Base-by-base conservation (phyloP, 1,139 yeast species). In the Neolecta irregularis region DNA sequence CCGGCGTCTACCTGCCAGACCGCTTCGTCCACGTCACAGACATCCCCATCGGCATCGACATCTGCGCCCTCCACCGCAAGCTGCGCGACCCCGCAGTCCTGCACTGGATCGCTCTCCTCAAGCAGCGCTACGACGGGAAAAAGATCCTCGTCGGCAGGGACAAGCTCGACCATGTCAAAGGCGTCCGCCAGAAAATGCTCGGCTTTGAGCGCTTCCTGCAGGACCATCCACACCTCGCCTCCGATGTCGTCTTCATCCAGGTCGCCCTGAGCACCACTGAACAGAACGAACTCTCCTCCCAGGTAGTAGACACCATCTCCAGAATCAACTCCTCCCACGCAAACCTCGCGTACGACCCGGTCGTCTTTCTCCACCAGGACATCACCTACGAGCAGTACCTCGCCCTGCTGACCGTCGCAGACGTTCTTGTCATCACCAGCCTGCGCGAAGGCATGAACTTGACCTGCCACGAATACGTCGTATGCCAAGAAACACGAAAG, bases 381-480 rank as follows among this genome's bases (percentile, higher is more conserved):
- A 71, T 88, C 41, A 85, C 74, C 23, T 88, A 80, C 52, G 76
- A 74, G 39, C 96, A 88, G 55, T 88, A 88, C 51, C 57, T 88
- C 46, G 96, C 94, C 0, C 59, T 88, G 38, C 68, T 79, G 38
- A 62, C 74, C 31, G 95, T 83, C 52, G 94, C 96, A 0, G 92
- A 79, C 46, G 64, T 72, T 2, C 88, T 88, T 53, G 73, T 79
- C 24, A 94, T 88, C 2, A 74, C 92, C 3, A 77, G 94, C 1
- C 69, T 88, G 65, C 72, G 98, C 52, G 99, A 91, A 55, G 98
- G 98, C 13, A 78, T 88, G 79, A 88, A 88, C 50, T 62, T 88
- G 51, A 83, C 98, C 0, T 83, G 95, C 49, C 98, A 91, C 51
- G 98, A 88, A 54, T 91, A 77, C 52, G 69, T 83, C 25, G 75